These are phyloP conservation scores for Geranomyces michiganensis DNA, from an alignment of 192 early-diverging fungal genomes.

Conservation along the genomic window DNA sequence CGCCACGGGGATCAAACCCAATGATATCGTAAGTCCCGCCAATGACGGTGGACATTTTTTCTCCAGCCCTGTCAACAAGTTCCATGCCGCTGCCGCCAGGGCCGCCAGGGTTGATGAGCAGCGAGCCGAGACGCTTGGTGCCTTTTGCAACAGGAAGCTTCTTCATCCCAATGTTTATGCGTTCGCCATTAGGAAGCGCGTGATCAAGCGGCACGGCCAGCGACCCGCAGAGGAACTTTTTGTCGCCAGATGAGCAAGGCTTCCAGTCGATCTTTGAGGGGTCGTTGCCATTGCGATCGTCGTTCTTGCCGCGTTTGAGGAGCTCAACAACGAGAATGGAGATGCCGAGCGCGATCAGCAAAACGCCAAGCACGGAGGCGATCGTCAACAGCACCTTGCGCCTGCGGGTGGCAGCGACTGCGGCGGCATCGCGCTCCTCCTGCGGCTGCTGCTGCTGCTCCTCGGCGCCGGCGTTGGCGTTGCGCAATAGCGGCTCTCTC, in stretches of 20 bases:
- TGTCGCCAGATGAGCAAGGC: not conserved
- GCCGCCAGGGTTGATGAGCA: slow-evolving; percentile 41
- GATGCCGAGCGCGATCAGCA: not conserved
- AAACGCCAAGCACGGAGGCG: not conserved
- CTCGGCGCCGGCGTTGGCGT: no score
- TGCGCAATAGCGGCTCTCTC: no score
- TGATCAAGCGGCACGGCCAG: slow-evolving; percentile 44
- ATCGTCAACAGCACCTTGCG: not conserved
- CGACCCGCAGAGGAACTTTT: slow-evolving; percentile 16
- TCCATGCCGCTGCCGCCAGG: slow-evolving; percentile 40
- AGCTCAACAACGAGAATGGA: not conserved
- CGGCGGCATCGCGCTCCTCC: no score
- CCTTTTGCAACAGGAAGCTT: slow-evolving; percentile 18
- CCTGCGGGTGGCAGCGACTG: no score
- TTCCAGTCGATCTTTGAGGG: slow-evolving; percentile 13
- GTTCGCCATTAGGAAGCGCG: slow-evolving; percentile 1
- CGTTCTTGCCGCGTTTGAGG: not conserved
- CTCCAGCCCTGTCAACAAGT: slow-evolving; percentile 19
- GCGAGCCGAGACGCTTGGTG: slow-evolving; percentile 12
- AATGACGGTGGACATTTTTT: slow-evolving; percentile 16
- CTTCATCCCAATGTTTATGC: slow-evolving; percentile 30
- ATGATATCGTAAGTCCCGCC: slow-evolving; percentile 41
- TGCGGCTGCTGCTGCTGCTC: no score
- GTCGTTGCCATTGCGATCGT: not conserved
- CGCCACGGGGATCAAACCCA: slow-evolving; percentile 50